phyloP scores from a whole-genome alignment of 139 green algal genomes.

The Haematococcus sp. region DNA sequence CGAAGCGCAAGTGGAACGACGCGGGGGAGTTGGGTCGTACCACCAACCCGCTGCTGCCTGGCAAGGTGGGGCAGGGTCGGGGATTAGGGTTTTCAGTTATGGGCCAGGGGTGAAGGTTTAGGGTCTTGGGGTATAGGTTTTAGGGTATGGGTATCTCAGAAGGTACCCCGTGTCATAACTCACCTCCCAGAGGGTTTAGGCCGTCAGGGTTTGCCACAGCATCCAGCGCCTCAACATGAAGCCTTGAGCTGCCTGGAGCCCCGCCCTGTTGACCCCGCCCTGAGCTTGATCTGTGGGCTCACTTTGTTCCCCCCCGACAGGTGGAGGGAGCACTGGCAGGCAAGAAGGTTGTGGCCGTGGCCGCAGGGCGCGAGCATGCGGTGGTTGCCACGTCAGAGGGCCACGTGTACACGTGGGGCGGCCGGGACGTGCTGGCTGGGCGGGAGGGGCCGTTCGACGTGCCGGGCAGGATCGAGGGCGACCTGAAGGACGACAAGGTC shows the following conservation, averaged over 20 bases:
- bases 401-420: slow-evolving; percentile 39
- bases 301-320: neutral
- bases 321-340: slow-evolving; percentile 15
- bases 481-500: slow-evolving; percentile 23
- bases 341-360: slow-evolving; percentile 35
- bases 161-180: too few species aligned
- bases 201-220: too few species aligned
- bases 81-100: too few species aligned
- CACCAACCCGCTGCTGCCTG: slow-evolving; percentile 21
- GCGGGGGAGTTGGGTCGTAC: slow-evolving; percentile 43
- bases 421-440: slow-evolving; percentile 16
- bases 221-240: too few species aligned
- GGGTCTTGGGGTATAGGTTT: too few species aligned
- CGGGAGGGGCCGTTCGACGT: neutral
- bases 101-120: too few species aligned
- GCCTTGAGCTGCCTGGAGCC: too few species aligned
- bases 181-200: too few species aligned
- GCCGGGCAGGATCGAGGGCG: slow-evolving; percentile 16
- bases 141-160: too few species aligned
- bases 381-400: slow-evolving; percentile 44
- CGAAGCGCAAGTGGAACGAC: slow-evolving; percentile 31
- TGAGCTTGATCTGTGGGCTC: too few species aligned
- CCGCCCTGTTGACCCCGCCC: too few species aligned
- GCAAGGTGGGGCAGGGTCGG: slow-evolving; percentile 3
- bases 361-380: slow-evolving; percentile 50